A percentile compares a stretch with the other conserved stretches of the same genome.
phyloP scores from a whole-genome alignment of 2,329 filamentous ascomycete genomes.

The Diaporthe citrichinensis region DNA sequence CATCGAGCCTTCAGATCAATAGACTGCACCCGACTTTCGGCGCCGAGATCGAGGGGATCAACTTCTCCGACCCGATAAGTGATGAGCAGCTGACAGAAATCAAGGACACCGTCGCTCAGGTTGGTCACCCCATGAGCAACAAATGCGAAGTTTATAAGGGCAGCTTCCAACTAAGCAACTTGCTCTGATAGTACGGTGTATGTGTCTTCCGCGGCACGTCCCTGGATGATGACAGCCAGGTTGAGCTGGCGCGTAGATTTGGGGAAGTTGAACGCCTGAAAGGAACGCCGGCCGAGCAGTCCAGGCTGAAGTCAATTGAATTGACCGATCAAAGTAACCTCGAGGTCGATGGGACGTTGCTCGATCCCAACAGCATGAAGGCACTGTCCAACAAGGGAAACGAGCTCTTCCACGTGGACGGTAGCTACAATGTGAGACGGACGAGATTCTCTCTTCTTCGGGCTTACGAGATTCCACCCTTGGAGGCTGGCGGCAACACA shows the following conservation, averaged over 20 bases:
- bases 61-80: constrained; percentile 26
- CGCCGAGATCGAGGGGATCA: constrained; percentile 28
- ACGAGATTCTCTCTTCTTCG: constrained; percentile 34
- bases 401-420: constrained; percentile 35
- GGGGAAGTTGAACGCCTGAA: constrained; percentile 34
- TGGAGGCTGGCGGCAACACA: constrained; percentile 34
- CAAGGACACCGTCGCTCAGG: constrained; percentile 14
- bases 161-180: background rate
- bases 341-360: constrained; percentile 27
- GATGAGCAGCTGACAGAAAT: constrained; percentile 29
- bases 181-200: constrained; percentile 33
- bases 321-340: constrained; percentile 39
- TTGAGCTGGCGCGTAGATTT: constrained; percentile 31
- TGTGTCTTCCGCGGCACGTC: constrained; percentile 36
- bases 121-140: background rate
- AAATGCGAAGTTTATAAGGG: too few relatives aligned
- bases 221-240: constrained; percentile 32
- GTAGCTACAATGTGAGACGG: constrained; percentile 34
- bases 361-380: constrained; percentile 20
- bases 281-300: constrained; percentile 7
- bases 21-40: constrained; percentile 33
- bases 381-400: constrained; percentile 33
- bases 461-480: constrained; percentile 34
- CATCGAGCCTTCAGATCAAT: constrained; percentile 8
- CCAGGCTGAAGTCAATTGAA: constrained; percentile 23